These are phyloP conservation scores for Nakazawaea laoshanensis DNA, from an alignment of 805 yeast genomes.

Conservation along the genomic window DNA sequence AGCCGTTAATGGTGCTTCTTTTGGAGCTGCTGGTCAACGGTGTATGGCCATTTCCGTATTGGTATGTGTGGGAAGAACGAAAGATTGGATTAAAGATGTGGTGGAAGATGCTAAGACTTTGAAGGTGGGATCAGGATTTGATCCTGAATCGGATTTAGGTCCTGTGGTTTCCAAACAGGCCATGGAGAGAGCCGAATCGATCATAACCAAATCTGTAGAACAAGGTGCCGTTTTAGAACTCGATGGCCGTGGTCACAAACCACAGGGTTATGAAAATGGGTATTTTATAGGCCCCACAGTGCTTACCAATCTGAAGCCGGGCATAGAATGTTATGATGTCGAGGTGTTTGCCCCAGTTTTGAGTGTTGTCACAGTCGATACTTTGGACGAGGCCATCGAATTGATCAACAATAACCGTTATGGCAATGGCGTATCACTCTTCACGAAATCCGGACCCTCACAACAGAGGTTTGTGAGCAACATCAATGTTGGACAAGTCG, in stretches of 20 bases:
- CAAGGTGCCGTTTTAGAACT: slow-evolving; percentile 56
- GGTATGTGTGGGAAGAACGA: slow-evolving; percentile 62
- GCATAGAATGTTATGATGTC: slow-evolving; percentile 65
- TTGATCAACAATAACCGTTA: slow-evolving; percentile 48
- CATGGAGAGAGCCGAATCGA: slow-evolving; percentile 42
- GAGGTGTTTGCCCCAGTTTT: slow-evolving; percentile 77
- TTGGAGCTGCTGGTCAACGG: slow-evolving; percentile 82
- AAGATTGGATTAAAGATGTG: slow-evolving; percentile 55
- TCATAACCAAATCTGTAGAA: slow-evolving; percentile 46
- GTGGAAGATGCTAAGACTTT: slow-evolving; percentile 48
- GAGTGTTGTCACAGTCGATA: slow-evolving; percentile 49
- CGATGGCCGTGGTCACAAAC: slow-evolving; percentile 50
- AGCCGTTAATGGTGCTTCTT: slow-evolving; percentile 67
- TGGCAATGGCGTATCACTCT: slow-evolving; percentile 67
- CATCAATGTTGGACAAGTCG: slow-evolving; percentile 70
- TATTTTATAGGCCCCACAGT: slow-evolving; percentile 71
- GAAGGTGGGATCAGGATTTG: slow-evolving; percentile 61
- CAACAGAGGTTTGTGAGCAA: slow-evolving; percentile 63
- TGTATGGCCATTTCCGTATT: slow-evolving; percentile 74
- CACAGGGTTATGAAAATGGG: slow-evolving; percentile 37
- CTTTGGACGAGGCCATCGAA: slow-evolving; percentile 61
- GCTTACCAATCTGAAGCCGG: slow-evolving; percentile 51
- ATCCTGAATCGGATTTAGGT: slow-evolving; percentile 53
- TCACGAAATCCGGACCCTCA: slow-evolving; percentile 62
- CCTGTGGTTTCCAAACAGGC: slow-evolving; percentile 63